Evolutionary conservation across 768 basidiomycete genomes (phyloP).

Genomic region (Russula griseocarnosa): DNA sequence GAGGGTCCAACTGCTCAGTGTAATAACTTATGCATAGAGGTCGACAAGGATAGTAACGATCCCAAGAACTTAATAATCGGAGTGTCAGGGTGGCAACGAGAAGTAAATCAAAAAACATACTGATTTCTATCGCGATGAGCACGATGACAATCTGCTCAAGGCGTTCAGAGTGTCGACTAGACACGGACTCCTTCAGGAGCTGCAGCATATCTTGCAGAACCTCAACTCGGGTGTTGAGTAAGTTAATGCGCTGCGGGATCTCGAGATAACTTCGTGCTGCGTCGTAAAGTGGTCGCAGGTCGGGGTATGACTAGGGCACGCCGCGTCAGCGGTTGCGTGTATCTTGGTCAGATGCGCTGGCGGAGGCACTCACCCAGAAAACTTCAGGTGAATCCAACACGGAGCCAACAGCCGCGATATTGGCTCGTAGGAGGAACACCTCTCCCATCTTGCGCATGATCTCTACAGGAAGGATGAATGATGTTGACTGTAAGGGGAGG

Average conservation of each 20-base stretch:
- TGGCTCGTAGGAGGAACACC: conserved; percentile 87
- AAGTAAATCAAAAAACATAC: conserved; percentile 38
- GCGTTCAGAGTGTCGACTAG: conserved; percentile 83
- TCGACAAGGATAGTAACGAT: conserved; percentile 90
- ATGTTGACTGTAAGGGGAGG: background rate
- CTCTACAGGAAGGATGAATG: conserved; percentile 43
- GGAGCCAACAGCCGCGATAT: conserved; percentile 93
- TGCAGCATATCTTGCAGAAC: conserved; percentile 97
- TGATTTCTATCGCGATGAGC: conserved; percentile 84
- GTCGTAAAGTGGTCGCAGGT: conserved; percentile 91
- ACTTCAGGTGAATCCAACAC: conserved; percentile 96
- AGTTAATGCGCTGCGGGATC: conserved; percentile 88
- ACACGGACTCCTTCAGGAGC: conserved; percentile 90
- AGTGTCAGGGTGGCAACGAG: background rate
- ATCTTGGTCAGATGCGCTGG: conserved; percentile 26
- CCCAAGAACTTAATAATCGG: conserved; percentile 59
- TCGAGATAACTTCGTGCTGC: conserved; percentile 92
- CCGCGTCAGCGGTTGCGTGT: conserved; percentile 5
- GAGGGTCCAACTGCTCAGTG: background rate
- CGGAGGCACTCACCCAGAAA: conserved; percentile 65
- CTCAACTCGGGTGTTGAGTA: conserved; percentile 91
- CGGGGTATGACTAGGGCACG: conserved; percentile 77
- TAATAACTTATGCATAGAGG: conserved; percentile 38
- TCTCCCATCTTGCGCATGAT: conserved; percentile 98
- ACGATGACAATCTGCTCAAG: conserved; percentile 91